Percentiles rank a stretch among this genome's conserved stretches.
phyloP scores from a whole-genome alignment of 208 protist genomes.

The Wallacemonas sp. region DNA sequence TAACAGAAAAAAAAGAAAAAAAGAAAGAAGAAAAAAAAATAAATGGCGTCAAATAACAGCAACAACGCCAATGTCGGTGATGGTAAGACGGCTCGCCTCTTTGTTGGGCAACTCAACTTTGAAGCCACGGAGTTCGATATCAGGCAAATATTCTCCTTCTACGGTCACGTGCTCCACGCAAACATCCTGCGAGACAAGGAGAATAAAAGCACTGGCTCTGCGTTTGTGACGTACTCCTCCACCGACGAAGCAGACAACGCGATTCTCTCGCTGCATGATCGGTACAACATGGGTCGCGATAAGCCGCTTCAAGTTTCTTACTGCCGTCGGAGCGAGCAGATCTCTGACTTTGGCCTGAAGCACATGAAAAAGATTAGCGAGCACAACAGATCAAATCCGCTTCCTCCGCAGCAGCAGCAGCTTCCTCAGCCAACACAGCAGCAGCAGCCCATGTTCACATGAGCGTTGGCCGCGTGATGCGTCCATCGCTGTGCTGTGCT shows the following conservation, averaged over 20 bases:
- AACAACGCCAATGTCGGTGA: neutral
- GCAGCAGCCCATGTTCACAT: conserved; percentile 1
- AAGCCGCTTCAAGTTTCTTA: conserved; percentile 79
- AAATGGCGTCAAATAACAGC: conserved; percentile 20
- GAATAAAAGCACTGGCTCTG: conserved; percentile 51
- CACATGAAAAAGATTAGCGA: conserved; percentile 57
- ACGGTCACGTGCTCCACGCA: conserved; percentile 68
- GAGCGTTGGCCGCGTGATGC: too few relatives aligned
- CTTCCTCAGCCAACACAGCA: neutral
- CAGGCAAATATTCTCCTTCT: conserved; percentile 69
- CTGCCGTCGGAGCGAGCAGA: conserved; percentile 54
- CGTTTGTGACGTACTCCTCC: conserved; percentile 72
- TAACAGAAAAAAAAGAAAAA: too few relatives aligned
- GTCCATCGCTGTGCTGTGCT: neutral
- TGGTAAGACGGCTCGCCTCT: conserved; percentile 46
- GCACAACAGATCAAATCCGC: conserved; percentile 65
- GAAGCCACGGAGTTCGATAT: conserved; percentile 68
- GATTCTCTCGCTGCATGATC: conserved; percentile 65
- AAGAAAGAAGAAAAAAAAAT: neutral
- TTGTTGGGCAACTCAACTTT: conserved; percentile 77
- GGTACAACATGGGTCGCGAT: conserved; percentile 78
- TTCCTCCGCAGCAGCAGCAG: conserved; percentile 35
- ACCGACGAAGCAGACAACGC: conserved; percentile 74
- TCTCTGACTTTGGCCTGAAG: conserved; percentile 61
- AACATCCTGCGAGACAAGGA: conserved; percentile 66